Evolutionary conservation across 768 basidiomycete genomes (phyloP).

Genomic region (Rubroboletus satanas): DNA sequence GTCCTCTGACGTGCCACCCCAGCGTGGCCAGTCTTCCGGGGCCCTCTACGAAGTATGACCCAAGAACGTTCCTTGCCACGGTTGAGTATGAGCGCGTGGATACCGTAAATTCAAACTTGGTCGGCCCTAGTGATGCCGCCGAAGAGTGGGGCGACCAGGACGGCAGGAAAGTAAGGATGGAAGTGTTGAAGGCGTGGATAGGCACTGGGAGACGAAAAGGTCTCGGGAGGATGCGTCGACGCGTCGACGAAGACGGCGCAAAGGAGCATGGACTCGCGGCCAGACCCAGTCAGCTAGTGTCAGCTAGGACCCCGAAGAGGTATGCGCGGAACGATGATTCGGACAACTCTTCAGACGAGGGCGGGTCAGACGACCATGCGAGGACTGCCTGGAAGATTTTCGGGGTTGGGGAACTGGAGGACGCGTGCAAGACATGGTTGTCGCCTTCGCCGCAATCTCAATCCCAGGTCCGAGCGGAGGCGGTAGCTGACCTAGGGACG

Average conservation of each 20-base stretch:
- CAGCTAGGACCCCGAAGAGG: background rate
- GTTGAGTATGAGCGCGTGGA: conserved; percentile 37
- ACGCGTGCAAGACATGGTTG: conserved; percentile 12
- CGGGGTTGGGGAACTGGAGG: conserved; percentile 33
- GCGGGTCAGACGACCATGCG: conserved; percentile 46
- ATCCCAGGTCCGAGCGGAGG: background rate
- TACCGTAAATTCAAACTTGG: conserved; percentile 59
- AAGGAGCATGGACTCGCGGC: background rate
- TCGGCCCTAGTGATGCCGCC: conserved; percentile 51
- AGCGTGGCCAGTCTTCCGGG: conserved; percentile 17
- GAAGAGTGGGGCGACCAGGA: conserved; percentile 54
- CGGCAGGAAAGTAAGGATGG: conserved; percentile 41
- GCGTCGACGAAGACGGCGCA: conserved; percentile 1
- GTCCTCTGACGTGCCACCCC: conserved; percentile 15
- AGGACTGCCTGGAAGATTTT: conserved; percentile 57
- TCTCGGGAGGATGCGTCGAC: conserved; percentile 34
- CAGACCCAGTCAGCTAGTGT: background rate
- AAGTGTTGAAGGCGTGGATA: conserved; percentile 44
- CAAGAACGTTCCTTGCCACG: background rate
- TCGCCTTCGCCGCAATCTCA: conserved; percentile 15
- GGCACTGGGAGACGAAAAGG: conserved; percentile 31
- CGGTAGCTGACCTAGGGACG: background rate
- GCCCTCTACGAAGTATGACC: conserved; percentile 14
- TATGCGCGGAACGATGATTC: conserved; percentile 37
- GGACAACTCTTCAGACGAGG: conserved; percentile 40